Evolutionary conservation across 140 eudicot species (phyloP).

Genomic region (Cichorium intybus): DNA sequence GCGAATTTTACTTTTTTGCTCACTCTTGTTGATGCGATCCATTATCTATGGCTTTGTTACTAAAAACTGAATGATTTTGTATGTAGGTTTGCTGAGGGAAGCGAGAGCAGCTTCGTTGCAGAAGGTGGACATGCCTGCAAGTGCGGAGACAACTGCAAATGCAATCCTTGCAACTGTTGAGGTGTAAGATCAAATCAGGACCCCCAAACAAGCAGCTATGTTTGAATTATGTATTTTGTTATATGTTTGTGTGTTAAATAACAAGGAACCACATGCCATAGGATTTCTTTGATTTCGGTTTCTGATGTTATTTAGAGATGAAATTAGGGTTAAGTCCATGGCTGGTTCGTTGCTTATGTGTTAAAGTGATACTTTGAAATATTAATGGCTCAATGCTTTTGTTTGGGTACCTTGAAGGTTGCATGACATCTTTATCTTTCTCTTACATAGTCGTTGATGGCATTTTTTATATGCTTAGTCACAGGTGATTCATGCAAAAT

Average conservation of each 20-base stretch:
- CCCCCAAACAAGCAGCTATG: conserved; percentile 7
- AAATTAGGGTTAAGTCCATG: conserved; percentile 14
- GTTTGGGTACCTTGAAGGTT: conserved; percentile 14
- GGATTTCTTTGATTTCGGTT: conserved; percentile 11
- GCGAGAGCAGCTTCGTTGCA: conserved; percentile 50
- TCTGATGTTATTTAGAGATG: conserved; percentile 9
- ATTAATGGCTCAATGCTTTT: conserved; percentile 31
- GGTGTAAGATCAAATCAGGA: background rate
- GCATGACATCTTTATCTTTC: background rate
- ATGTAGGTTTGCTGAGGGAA: conserved; percentile 55
- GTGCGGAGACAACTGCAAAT: conserved; percentile 83
- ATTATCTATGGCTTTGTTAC: no score
- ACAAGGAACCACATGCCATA: conserved; percentile 19
- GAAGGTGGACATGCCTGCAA: conserved; percentile 74
- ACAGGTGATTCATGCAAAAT: background rate
- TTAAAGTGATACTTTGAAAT: conserved; percentile 19
- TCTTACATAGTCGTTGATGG: background rate
- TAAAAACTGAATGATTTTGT: background rate
- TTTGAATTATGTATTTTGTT: conserved; percentile 21
- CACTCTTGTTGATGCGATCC: no score
- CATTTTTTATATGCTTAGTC: background rate
- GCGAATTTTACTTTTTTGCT: no score
- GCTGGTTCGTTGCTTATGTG: conserved; percentile 25
- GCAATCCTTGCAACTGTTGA: conserved; percentile 85
- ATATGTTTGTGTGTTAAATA: conserved; percentile 33